Percentiles rank a stretch among this genome's conserved stretches.
phyloP scores from a whole-genome alignment of 257 asterid species.

The Plantago major region DNA sequence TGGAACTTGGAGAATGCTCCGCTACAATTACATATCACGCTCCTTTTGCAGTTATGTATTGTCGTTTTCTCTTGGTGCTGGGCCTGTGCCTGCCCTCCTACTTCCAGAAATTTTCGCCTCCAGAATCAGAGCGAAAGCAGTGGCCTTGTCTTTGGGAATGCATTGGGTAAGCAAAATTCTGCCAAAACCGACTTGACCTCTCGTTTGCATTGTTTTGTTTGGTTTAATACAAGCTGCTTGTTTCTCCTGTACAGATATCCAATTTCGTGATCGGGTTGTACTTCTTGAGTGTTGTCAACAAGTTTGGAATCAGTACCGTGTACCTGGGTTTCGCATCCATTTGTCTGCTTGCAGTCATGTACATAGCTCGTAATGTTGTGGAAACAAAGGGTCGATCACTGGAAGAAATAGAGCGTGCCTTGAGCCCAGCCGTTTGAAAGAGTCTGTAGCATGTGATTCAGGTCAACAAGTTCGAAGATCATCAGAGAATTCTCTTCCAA shows the following conservation, averaged over 20 bases:
- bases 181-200: background rate
- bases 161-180: conserved; percentile 71
- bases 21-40: background rate
- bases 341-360: conserved; percentile 69
- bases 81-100: conserved; percentile 98
- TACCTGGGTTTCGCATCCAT: conserved; percentile 83
- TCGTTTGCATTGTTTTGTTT: background rate
- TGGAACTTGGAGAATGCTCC: background rate
- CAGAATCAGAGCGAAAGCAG: conserved; percentile 92
- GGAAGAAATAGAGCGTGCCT: conserved; percentile 85
- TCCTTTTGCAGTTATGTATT: conserved; percentile 57
- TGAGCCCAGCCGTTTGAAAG: conserved; percentile 48
- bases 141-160: conserved; percentile 80
- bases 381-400: conserved; percentile 92
- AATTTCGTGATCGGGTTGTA: conserved; percentile 83
- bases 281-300: conserved; percentile 80
- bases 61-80: conserved; percentile 97
- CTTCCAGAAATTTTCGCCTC: conserved; percentile 88
- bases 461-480: background rate
- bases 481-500: background rate
- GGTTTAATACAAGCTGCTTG: background rate
- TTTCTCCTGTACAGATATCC: conserved; percentile 50
- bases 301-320: conserved; percentile 81
- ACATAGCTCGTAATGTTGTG: conserved; percentile 70
- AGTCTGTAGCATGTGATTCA: background rate